Conservation (phyloP, 371 early-diverging fungal species). For the Umbelopsis sp. region DNA sequence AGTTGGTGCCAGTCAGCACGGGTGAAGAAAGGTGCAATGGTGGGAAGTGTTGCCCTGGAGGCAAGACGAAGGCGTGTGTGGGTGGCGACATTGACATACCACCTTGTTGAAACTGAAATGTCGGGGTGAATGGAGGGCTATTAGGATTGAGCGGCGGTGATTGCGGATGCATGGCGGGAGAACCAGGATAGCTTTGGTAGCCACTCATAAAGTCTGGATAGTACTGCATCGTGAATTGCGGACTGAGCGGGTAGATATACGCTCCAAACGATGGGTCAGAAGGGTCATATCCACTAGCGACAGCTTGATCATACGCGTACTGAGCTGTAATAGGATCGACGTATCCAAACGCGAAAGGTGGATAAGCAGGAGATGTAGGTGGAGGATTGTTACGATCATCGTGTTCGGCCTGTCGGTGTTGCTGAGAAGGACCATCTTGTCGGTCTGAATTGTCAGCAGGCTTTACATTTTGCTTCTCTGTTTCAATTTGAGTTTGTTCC, state of each 20-base stretch:
- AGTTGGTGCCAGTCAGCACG: slow-evolving; percentile 40
- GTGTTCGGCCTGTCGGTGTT: slow-evolving; percentile 9
- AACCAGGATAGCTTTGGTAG: slow-evolving; percentile 54
- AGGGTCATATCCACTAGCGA: slow-evolving; percentile 27
- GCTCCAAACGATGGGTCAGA: slow-evolving; percentile 30
- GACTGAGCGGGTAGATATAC: slow-evolving; percentile 51
- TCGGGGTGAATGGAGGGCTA: slow-evolving; percentile 45
- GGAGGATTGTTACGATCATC: slow-evolving; percentile 19
- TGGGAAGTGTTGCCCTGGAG: slow-evolving; percentile 43
- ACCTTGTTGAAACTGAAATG: slow-evolving; percentile 39
- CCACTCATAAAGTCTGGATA: slow-evolving; percentile 43
- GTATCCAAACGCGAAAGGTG: slow-evolving; percentile 41
- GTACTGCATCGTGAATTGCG: slow-evolving; percentile 50
- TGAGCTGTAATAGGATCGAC: slow-evolving; percentile 27
- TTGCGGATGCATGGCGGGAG: slow-evolving; percentile 47
- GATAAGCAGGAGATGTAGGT: slow-evolving; percentile 46
- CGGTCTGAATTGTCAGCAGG: slow-evolving; percentile 8
- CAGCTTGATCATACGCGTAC: slow-evolving; percentile 22
- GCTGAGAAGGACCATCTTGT: slow-evolving; percentile 17
- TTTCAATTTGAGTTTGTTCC: background rate
- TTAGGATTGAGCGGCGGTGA: slow-evolving; percentile 48
- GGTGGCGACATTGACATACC: slow-evolving; percentile 44
- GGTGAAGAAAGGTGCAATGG: slow-evolving; percentile 55
- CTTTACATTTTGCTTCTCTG: slow-evolving; percentile 15
- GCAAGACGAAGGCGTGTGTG: slow-evolving; percentile 43